Conservation (phyloP, 2,329 filamentous ascomycete genomes). For the Claviceps sorghi region DNA sequence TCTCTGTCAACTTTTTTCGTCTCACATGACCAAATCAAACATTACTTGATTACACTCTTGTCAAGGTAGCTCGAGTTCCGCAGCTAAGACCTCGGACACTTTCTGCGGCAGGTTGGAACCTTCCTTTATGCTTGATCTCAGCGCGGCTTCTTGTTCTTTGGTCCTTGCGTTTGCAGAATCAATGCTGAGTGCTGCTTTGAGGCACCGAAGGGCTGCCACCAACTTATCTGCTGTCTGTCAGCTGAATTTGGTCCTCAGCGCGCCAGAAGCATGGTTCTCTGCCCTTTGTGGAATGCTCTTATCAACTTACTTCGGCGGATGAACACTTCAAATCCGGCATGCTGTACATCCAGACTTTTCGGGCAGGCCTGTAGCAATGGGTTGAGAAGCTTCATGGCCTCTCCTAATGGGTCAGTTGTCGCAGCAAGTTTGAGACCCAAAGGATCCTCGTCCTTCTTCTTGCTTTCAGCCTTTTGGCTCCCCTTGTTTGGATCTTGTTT, state of each 20-base stretch:
- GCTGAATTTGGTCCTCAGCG: not conserved
- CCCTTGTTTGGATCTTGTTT: slow-evolving; percentile 76
- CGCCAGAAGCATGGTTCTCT: not conserved
- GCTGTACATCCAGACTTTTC: slow-evolving; percentile 66
- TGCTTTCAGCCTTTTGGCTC: slow-evolving; percentile 48
- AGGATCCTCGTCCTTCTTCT: slow-evolving; percentile 86
- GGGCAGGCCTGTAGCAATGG: slow-evolving; percentile 74
- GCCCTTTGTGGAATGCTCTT: not conserved
- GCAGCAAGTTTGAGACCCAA: slow-evolving; percentile 65
- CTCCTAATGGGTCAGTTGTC: slow-evolving; percentile 68
- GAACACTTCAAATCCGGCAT: slow-evolving; percentile 80
- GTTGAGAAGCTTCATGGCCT: slow-evolving; percentile 72
- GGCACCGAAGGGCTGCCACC: slow-evolving; percentile 71
- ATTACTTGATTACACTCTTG: not conserved
- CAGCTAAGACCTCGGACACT: slow-evolving; percentile 53
- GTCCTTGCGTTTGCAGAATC: slow-evolving; percentile 55
- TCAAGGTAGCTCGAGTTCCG: slow-evolving; percentile 42
- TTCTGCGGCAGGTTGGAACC: slow-evolving; percentile 46
- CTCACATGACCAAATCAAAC: not conserved
- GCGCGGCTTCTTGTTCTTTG: slow-evolving; percentile 58
- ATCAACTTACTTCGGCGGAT: slow-evolving; percentile 58
- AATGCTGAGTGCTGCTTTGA: slow-evolving; percentile 57
- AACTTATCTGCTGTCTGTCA: slow-evolving; percentile 52
- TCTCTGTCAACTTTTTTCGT: not conserved
- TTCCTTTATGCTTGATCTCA: slow-evolving; percentile 47